These are phyloP conservation scores for Prorocentrum cordatum DNA, from an alignment of 169 alveolate species.

Conservation along the genomic window DNA sequence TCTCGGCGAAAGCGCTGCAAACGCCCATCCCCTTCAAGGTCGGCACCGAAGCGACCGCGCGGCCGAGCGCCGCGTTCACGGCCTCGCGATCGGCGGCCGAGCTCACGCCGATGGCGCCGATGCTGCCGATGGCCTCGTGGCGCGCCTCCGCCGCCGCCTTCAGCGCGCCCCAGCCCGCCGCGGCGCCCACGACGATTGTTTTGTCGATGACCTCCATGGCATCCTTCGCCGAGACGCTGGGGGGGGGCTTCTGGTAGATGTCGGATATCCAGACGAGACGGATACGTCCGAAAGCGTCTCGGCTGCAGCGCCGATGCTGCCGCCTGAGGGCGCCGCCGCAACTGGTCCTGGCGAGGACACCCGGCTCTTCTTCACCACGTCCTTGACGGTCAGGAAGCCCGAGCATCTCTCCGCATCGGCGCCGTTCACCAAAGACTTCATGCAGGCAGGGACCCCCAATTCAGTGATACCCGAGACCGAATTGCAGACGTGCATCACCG, in stretches of 20 bases:
- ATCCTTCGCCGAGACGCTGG: not conserved
- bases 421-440: conserved; percentile 26
- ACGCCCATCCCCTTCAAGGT: not conserved
- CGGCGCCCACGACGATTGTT: not conserved
- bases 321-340: conserved; percentile 7
- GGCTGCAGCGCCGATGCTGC: not conserved
- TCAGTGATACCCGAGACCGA: conserved; percentile 11
- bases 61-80: conserved; percentile 7
- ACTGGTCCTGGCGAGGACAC: not conserved
- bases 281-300: not conserved
- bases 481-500: not conserved
- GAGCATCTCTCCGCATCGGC: not conserved
- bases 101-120: conserved; percentile 16
- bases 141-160: conserved; percentile 28
- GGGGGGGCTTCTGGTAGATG: conserved; percentile 16
- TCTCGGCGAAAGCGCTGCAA: not conserved
- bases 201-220: not conserved
- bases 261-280: conserved; percentile 1
- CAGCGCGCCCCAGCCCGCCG: not conserved
- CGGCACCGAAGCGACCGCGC: conserved; percentile 25
- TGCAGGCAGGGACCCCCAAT: not conserved
- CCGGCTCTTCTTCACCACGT: conserved; percentile 2
- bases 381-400: conserved; percentile 12
- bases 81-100: not conserved
- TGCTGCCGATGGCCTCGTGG: conserved; percentile 34